Evolutionary conservation across 1,284 basidiomycete genomes (phyloP).

Genomic region (Pisolithus thermaeus): DNA sequence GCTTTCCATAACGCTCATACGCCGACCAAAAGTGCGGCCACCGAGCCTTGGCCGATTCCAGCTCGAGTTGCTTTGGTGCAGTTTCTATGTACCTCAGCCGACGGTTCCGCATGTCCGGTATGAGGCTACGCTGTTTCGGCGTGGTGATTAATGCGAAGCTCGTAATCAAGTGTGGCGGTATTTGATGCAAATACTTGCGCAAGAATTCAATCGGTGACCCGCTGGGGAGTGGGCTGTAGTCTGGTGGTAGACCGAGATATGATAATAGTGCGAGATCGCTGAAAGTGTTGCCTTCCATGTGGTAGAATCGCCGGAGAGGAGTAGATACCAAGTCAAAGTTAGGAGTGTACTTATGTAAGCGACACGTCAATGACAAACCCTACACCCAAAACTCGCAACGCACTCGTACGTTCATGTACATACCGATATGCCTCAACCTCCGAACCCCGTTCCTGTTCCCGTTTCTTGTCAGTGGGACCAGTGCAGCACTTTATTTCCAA

Average conservation of each 20-base stretch:
- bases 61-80: constrained; percentile 48
- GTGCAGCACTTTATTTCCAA: constrained; percentile 38
- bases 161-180: constrained; percentile 60
- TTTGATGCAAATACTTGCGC: constrained; percentile 46
- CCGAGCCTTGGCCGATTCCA: constrained; percentile 41
- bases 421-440: not conserved
- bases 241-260: constrained; percentile 56
- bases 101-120: constrained; percentile 63
- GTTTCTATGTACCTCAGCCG: constrained; percentile 54
- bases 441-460: not conserved
- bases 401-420: not conserved
- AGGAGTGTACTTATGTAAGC: not conserved
- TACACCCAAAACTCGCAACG: too few species aligned
- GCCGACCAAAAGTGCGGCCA: constrained; percentile 70
- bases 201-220: constrained; percentile 60
- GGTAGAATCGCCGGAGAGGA: not conserved
- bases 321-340: too few species aligned
- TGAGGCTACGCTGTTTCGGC: constrained; percentile 58
- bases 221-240: constrained; percentile 56
- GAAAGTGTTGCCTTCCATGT: constrained; percentile 26
- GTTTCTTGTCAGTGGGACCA: constrained; percentile 43
- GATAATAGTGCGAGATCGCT: constrained; percentile 41
- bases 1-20: constrained; percentile 38
- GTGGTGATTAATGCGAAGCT: constrained; percentile 59
- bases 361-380: not conserved